Percentiles rank a stretch among this genome's conserved stretches.
These are phyloP conservation scores for Saccharomyces jurei DNA, from an alignment of 805 yeast species.

Conservation along the genomic window DNA sequence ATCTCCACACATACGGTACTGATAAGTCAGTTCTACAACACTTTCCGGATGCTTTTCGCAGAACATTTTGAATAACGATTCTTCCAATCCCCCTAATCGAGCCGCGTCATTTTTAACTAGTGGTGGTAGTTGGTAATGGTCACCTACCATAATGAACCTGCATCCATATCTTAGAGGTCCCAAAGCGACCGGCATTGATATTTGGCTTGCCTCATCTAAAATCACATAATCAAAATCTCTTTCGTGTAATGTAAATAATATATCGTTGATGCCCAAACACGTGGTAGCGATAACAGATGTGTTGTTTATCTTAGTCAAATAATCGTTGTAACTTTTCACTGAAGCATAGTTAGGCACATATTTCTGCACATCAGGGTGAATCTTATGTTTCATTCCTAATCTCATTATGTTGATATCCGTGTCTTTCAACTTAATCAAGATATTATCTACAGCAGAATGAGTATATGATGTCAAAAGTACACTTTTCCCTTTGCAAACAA, in stretches of 20 bases:
- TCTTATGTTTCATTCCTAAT: conserved; percentile 50
- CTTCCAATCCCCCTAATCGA: conserved; percentile 45
- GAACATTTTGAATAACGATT: conserved; percentile 66
- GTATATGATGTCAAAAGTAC: conserved; percentile 82
- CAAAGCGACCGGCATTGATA: conserved; percentile 80
- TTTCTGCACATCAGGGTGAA: conserved; percentile 54
- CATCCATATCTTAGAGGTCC: conserved; percentile 79
- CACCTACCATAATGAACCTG: conserved; percentile 89
- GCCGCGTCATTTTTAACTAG: conserved; percentile 67
- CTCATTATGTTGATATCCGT: conserved; percentile 48
- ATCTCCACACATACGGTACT: conserved; percentile 88
- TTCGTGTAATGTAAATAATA: conserved; percentile 26
- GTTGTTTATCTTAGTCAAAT: conserved; percentile 38
- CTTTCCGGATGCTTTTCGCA: conserved; percentile 67
- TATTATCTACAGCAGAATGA: conserved; percentile 93
- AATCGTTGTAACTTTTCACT: conserved; percentile 38
- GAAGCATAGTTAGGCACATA: conserved; percentile 41
- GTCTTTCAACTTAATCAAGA: conserved; percentile 59
- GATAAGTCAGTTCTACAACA: conserved; percentile 70
- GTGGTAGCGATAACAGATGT: conserved; percentile 84
- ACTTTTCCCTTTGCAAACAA: conserved; percentile 51
- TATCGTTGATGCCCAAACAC: conserved; percentile 54
- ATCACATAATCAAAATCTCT: conserved; percentile 83
- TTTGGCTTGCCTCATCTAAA: conserved; percentile 94
- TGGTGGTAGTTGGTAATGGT: conserved; percentile 90